Evolutionary conservation across 176 grass and related monocot species (phyloP), one percentile per base, ranked within the genome.

Genomic region (Panicum miliaceum): DNA sequence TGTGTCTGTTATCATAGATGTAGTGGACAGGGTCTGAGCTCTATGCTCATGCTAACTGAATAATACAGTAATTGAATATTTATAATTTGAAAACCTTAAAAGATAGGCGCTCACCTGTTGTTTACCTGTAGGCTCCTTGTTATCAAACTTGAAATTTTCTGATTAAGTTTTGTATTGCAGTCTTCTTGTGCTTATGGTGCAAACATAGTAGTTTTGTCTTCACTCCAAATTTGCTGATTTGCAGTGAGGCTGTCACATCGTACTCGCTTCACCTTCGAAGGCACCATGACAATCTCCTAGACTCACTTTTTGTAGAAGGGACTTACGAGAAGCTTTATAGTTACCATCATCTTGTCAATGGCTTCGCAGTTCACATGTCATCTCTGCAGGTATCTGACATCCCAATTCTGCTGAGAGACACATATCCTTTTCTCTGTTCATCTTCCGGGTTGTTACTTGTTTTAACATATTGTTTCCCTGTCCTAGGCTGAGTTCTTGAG

Each of bases 301-400:
- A 94, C 46, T 96, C 96, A 5, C 90, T 99, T 78, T 90, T 99
- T 64, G 87, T 93, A 79, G 91, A 82, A 82, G 96, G 93, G 35
- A 95, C 93, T 71, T 94, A 99, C 18, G 87, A 93, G 68, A 99
- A 96, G 84, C 89, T 99, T 62, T 99, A 96, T 53, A 96, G 91
- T 43, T 99, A 96, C 78, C 89, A 86, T 41, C 96, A 99, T 95
- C 93, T 99, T 58, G 84, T 99, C 51, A 99, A 99, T 92, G 96
- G 96, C 52, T 99, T 99, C 85, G 93, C 96, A 64, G 76, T 99
- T 84, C 93, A 96, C 86, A 96, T 96, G 85, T 95, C 93, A 64
- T 63, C 85, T 20, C 67, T 96, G 67, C 91, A 99, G 96, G 96
- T 99, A 94, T 73, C 61, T 76, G 43, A 6, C 38, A 47, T 73